Base-by-base conservation (phyloP, 2,329 filamentous ascomycete genomes). In the Hymenoscyphus repandus region DNA sequence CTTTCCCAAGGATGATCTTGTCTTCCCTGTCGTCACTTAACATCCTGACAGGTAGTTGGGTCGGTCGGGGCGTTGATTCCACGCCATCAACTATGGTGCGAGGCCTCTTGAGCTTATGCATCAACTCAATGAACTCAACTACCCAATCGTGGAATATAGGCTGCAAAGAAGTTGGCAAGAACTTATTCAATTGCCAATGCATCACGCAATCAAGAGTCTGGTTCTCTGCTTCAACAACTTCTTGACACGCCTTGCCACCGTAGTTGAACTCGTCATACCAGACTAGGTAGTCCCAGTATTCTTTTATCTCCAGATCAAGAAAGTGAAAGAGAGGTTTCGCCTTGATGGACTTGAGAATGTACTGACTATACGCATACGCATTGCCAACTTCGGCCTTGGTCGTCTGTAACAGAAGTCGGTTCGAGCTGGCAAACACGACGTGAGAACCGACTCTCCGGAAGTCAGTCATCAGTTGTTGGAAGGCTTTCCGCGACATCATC, bases 211-310 rank as follows among this genome's bases (percentile, higher is more conserved):
- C 87, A 12, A 97, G 78, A 2, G 81, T 78, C 66, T 96, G 90
- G 40, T 86, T 82, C 61, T 92, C 89, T 9, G 76, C 76, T 59
- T 84, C 83, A 6, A 86, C 77, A 3, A 96, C 88, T 62, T 93
- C 82, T 45, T 85, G 82, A 59, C 90, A 96, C 3, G 88, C 93
- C 64, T 95, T 95, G 54, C 93, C 93, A 49, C 93, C 95, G 63
- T 97, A 97, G 73, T 99, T 99, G 76, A 92, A 96, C 69, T 96
- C 90, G 61, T 99, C 93, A 60, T 97, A 97, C 93, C 93, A 99
- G 3, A 96, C 84, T 0, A 99, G 82, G 63, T 96, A 97, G 68
- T 99, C 93, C 93, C 93, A 99, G 69, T 96, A 99, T 67, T 99
- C 93, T 60, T 92, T 96, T 69, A 99, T 93, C 62, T 96, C 89